Conservation (phyloP, 2,329 filamentous ascomycete species). For the Chaetomium sp. region DNA sequence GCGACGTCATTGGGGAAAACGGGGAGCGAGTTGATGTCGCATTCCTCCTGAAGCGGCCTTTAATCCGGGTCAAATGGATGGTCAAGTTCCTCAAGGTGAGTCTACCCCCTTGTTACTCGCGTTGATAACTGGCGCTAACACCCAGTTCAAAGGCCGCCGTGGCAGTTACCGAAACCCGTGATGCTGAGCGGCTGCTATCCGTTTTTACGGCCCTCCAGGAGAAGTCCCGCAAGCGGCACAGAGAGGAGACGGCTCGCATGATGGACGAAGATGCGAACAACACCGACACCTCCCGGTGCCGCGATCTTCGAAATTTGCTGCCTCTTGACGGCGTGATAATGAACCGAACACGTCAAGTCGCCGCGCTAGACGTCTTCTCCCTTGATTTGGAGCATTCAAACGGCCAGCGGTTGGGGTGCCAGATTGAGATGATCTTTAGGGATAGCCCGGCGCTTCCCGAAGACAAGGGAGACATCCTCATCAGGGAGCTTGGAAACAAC, state of each 20-base stretch:
- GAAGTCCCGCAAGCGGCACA: constrained; percentile 67
- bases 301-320: constrained; percentile 76
- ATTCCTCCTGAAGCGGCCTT: constrained; percentile 83
- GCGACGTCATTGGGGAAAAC: constrained; percentile 69
- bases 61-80: constrained; percentile 86
- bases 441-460: constrained; percentile 72
- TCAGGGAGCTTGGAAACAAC: constrained; percentile 81
- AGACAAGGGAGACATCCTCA: constrained; percentile 79
- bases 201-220: constrained; percentile 73
- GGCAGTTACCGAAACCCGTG: constrained; percentile 53
- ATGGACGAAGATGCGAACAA: constrained; percentile 83
- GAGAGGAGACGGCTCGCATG: constrained; percentile 69
- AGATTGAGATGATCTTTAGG: constrained; percentile 81
- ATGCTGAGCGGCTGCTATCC: constrained; percentile 60
- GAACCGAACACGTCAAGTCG: constrained; percentile 78
- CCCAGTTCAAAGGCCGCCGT: constrained; percentile 55
- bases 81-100: constrained; percentile 76
- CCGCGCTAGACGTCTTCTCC: constrained; percentile 86
- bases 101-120: constrained; percentile 18
- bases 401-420: constrained; percentile 86
- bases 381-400: constrained; percentile 84
- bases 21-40: constrained; percentile 94
- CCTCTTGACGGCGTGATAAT: constrained; percentile 71
- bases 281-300: constrained; percentile 78
- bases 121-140: constrained; percentile 38